These are phyloP conservation scores for Naganishia randhawae DNA, from an alignment of 768 basidiomycete species.

Conservation along the genomic window DNA sequence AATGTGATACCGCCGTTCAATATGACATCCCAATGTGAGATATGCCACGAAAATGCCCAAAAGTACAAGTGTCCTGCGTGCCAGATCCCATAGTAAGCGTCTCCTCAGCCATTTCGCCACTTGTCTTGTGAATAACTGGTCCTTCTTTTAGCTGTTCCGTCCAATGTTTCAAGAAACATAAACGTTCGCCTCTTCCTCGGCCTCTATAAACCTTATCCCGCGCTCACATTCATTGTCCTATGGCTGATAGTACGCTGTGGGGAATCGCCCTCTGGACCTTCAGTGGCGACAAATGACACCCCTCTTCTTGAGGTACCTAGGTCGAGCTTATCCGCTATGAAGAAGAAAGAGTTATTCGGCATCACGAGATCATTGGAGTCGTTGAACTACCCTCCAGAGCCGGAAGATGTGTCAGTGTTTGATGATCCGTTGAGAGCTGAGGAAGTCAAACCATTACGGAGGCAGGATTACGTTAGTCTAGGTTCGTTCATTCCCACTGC, in stretches of 20 bases:
- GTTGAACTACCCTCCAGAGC: slow-evolving; percentile 1
- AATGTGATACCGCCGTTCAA: too few relatives aligned
- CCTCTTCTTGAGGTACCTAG: neutral
- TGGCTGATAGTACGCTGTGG: slow-evolving; percentile 17
- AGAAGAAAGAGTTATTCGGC: slow-evolving; percentile 5
- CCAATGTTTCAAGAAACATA: slow-evolving; percentile 12
- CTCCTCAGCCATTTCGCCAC: too few relatives aligned
- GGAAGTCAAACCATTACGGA: slow-evolving; percentile 12
- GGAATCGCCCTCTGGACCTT: slow-evolving; percentile 10
- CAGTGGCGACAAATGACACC: neutral
- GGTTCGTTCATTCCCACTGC: neutral
- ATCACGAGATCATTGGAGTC: slow-evolving; percentile 13
- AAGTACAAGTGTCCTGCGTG: slow-evolving; percentile 20
- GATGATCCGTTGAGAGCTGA: slow-evolving; percentile 12
- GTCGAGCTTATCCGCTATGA: neutral
- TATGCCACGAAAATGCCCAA: slow-evolving; percentile 10
- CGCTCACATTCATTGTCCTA: neutral
- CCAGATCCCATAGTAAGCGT: slow-evolving; percentile 10
- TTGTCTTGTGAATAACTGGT: neutral
- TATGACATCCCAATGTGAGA: neutral
- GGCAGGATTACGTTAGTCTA: slow-evolving; percentile 13
- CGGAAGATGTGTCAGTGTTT: neutral
- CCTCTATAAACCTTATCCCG: neutral
- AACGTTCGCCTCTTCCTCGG: neutral
- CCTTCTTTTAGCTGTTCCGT: slow-evolving; percentile 15